These are phyloP conservation scores for Forsythia viridissima DNA, from an alignment of 257 asterid genomes.

Conservation along the genomic window DNA sequence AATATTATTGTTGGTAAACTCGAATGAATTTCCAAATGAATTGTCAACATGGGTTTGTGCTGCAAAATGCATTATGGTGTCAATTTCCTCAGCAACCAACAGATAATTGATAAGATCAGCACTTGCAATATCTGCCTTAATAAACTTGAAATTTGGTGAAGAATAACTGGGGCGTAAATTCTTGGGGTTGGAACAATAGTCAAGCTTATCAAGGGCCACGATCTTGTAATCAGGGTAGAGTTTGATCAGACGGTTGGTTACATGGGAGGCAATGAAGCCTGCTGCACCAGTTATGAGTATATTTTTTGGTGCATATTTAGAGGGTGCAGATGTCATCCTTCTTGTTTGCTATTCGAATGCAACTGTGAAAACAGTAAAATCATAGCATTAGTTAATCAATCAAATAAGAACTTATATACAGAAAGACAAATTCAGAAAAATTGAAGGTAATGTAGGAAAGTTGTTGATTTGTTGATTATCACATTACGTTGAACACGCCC, in stretches of 20 bases:
- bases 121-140: conserved; percentile 10
- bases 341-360: neutral
- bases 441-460: no score
- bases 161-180: conserved; percentile 12
- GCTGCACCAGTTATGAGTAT: conserved; percentile 19
- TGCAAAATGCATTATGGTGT: conserved; percentile 27
- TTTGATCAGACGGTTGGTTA: conserved; percentile 4
- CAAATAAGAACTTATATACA: neutral
- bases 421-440: no score
- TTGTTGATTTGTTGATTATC: no score
- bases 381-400: neutral
- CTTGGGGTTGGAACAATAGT: conserved; percentile 12
- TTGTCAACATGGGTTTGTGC: conserved; percentile 27
- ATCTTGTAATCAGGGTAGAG: conserved; percentile 14
- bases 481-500: no score
- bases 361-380: neutral
- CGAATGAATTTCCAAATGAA: conserved; percentile 21
- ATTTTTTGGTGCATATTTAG: conserved; percentile 14
- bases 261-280: conserved; percentile 16
- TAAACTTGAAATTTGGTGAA: conserved; percentile 13
- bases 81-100: conserved; percentile 18
- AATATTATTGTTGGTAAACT: conserved; percentile 17
- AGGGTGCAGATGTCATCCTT: conserved; percentile 21
- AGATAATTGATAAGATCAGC: conserved; percentile 24
- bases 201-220: conserved; percentile 22